Evolutionary conservation across 2,329 filamentous ascomycete genomes (phyloP).

Genomic region (Gnomoniopsis smithogilvyi): DNA sequence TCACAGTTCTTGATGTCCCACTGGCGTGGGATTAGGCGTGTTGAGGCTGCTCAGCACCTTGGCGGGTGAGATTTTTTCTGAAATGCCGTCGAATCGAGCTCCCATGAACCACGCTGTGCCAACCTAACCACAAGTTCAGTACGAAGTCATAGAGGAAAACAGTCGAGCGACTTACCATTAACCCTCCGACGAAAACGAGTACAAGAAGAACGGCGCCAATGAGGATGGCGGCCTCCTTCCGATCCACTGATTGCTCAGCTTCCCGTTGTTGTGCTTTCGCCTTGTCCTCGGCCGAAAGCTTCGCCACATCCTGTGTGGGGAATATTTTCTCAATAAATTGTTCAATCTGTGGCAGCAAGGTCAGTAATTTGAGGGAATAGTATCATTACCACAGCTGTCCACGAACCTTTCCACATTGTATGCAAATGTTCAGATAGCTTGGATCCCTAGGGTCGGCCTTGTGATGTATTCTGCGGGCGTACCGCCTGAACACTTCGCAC

Average conservation of each 20-base stretch:
- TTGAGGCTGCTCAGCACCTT: constrained; percentile 11
- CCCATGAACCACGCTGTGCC: constrained; percentile 75
- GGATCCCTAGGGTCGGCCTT: constrained; percentile 95
- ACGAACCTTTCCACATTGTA: constrained; percentile 77
- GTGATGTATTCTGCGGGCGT: constrained; percentile 77
- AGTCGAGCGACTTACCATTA: constrained; percentile 67
- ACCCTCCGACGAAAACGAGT: constrained; percentile 65
- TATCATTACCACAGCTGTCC: not conserved
- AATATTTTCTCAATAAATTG: constrained; percentile 94
- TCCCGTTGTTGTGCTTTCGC: constrained; percentile 27
- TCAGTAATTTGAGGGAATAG: constrained; percentile 4
- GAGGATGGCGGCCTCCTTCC: constrained; percentile 63
- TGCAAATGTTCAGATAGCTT: constrained; percentile 87
- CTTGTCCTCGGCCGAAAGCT: constrained; percentile 40
- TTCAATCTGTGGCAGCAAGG: constrained; percentile 62
- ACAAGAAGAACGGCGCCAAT: constrained; percentile 63
- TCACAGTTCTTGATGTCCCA: constrained; percentile 30
- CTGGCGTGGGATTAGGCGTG: constrained; percentile 19
- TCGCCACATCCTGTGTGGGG: constrained; percentile 74
- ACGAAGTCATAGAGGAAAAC: not conserved
- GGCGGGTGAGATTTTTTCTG: constrained; percentile 43
- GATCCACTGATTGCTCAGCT: constrained; percentile 41
- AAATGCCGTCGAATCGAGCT: constrained; percentile 74
- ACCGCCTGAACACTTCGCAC: constrained; percentile 77
- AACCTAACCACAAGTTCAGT: constrained; percentile 49